Conservation (phyloP, 106 monocot genomes). For the Apostasia ramifera region DNA sequence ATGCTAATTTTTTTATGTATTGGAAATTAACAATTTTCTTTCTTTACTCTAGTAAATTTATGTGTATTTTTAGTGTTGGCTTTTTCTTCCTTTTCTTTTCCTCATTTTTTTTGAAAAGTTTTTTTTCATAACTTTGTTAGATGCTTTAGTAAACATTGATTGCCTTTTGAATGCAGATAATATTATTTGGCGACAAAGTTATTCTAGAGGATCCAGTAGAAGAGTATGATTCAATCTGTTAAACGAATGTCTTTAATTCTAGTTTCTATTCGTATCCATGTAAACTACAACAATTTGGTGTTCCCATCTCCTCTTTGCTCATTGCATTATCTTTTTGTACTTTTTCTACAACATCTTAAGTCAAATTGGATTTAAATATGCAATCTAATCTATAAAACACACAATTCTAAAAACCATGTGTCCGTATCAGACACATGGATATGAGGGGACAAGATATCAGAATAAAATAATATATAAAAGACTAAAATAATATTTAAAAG, state of each 20-base stretch:
- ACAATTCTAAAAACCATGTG: no score
- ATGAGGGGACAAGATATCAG: no score
- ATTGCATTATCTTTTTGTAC: no score
- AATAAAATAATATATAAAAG: no score
- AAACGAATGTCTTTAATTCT: background rate
- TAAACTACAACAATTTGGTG: background rate
- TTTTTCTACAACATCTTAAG: no score
- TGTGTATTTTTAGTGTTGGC: background rate
- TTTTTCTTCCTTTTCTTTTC: background rate
- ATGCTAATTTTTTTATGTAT: background rate
- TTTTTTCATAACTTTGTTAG: no score
- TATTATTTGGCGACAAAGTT: conserved; percentile 77
- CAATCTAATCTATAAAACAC: no score
- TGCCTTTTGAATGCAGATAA: conserved; percentile 49
- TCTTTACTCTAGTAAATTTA: no score
- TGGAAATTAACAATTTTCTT: background rate
- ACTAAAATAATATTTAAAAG: no score
- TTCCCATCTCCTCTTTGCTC: background rate
- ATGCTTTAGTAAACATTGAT: background rate
- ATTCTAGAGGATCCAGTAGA: conserved; percentile 92
- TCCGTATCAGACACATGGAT: no score
- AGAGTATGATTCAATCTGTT: conserved; percentile 34
- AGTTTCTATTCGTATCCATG: background rate
- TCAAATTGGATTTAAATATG: no score
- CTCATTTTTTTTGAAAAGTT: background rate